Percentiles rank a stretch among this genome's conserved stretches.
Conservation (phyloP, 225 moss, liverwort and hornwort genomes). For the Thuidium tamariscinum region DNA sequence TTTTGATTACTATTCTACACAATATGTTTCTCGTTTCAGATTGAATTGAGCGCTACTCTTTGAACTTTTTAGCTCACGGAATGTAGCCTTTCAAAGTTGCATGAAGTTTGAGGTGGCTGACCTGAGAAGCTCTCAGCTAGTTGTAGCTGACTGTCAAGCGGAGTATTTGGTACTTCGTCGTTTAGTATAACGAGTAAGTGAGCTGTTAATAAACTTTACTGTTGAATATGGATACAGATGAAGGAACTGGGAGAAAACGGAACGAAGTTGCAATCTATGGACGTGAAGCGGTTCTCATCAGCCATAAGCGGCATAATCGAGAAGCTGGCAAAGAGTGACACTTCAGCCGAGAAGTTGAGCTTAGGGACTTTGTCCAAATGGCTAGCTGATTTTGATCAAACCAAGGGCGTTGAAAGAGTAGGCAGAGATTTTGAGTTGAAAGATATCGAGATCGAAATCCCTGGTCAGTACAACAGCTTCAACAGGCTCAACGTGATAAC, state of each 20-base stretch:
- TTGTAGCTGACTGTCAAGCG: neutral
- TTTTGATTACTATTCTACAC: neutral
- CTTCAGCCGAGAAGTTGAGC: slow-evolving; percentile 56
- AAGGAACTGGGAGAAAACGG: slow-evolving; percentile 68
- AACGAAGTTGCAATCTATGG: slow-evolving; percentile 46
- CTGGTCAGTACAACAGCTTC: slow-evolving; percentile 68
- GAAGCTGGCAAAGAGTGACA: slow-evolving; percentile 29
- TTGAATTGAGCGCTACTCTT: neutral
- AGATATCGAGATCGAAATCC: slow-evolving; percentile 43
- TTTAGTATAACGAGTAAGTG: neutral
- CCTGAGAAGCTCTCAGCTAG: neutral
- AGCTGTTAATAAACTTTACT: neutral
- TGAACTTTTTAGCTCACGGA: neutral
- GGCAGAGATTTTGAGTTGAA: slow-evolving; percentile 1
- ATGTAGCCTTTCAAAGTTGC: neutral
- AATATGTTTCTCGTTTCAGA: neutral
- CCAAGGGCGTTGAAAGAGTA: slow-evolving; percentile 20
- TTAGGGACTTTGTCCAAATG: slow-evolving; percentile 69
- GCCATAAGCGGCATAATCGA: slow-evolving; percentile 24
- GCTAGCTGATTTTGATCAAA: slow-evolving; percentile 79
- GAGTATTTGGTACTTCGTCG: neutral
- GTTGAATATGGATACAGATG: slow-evolving; percentile 14
- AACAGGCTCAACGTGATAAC: slow-evolving; percentile 19
- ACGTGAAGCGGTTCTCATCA: slow-evolving; percentile 32
- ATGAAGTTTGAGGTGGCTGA: neutral